A percentile compares a stretch with the other conserved stretches of the same genome.
phyloP scores from a whole-genome alignment of 768 basidiomycete genomes.

The Boletus subcaerulescens region DNA sequence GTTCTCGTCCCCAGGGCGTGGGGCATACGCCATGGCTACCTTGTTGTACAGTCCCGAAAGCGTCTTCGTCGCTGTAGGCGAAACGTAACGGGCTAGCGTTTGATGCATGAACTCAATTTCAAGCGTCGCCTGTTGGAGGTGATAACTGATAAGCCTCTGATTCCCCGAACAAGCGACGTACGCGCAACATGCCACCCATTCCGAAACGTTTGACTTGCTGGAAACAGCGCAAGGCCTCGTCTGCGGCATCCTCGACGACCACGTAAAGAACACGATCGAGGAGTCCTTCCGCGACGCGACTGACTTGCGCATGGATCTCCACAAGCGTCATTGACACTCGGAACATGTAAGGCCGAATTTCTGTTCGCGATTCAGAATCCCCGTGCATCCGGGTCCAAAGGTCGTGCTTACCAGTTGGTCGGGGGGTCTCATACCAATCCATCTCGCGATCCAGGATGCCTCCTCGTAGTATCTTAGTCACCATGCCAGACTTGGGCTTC shows the following conservation, averaged over 20 bases:
- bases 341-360: slow-evolving; percentile 94
- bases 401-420: slow-evolving; percentile 71
- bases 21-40: slow-evolving; percentile 89
- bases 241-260: slow-evolving; percentile 79
- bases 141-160: neutral
- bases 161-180: slow-evolving; percentile 29
- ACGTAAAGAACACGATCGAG: slow-evolving; percentile 79
- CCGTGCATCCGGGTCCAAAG: neutral
- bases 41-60: slow-evolving; percentile 91
- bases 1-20: slow-evolving; percentile 81
- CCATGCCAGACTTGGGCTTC: slow-evolving; percentile 71
- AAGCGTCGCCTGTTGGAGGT: slow-evolving; percentile 78
- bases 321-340: slow-evolving; percentile 86
- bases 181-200: slow-evolving; percentile 98
- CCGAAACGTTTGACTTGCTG: slow-evolving; percentile 87
- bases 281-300: slow-evolving; percentile 70
- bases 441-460: slow-evolving; percentile 80
- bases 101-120: slow-evolving; percentile 99
- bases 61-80: slow-evolving; percentile 72
- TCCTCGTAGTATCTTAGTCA: slow-evolving; percentile 63
- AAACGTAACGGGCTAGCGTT: slow-evolving; percentile 86
- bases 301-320: slow-evolving; percentile 88
- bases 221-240: slow-evolving; percentile 83
- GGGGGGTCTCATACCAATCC: slow-evolving; percentile 94
- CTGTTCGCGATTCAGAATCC: slow-evolving; percentile 38